Base-by-base conservation (phyloP, 2,329 filamentous ascomycete genomes). In the Fusarium metavorans region DNA sequence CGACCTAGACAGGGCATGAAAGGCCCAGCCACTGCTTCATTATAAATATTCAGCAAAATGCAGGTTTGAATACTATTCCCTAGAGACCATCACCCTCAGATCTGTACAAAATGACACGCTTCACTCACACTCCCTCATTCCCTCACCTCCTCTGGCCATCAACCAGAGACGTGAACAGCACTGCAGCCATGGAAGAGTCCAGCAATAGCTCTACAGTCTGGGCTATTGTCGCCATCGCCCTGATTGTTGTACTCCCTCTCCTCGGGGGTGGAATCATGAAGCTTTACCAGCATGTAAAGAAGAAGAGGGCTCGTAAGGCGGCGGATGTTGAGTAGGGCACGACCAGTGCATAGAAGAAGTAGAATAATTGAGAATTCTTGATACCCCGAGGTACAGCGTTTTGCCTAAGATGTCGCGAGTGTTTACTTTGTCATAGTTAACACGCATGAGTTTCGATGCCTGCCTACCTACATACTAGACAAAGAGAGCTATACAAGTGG, bases 61-160 rank as follows among this genome's bases (percentile, higher is more conserved):
- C 4, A 32, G 9, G 2, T 9, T n/a, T 52, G 7, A 13, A 7
- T n/a, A 54, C 10, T 5, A 54, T 32, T 32, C 11, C 52, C 13
- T 8, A n/a, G 10, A 52, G n/a, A 52, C 2, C 20, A 58, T 18
- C 20, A 25, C 16, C 7, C 34, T n/a, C 34, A 14, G 2, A 18
- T 39, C n/a, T 11, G 2, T 18, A 30, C 23, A 64, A 48, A 10
- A 73, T 73, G 71, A 50, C 32, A 34, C 14, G 20, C 13, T 13
- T 60, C 45, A 50, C 56, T 23, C 52, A 73, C 4, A 59, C 50
- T 11, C 18, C 39, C n/a, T 59, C 72, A 20, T 11, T 71, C 37
- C 25, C 16, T 5, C 37, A 30, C 9, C 27, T 72, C 23, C 48
- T 62, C 11, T 74, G 68, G 72, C 64, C 64, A 1, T 34, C 64